Evolutionary conservation across 2,329 filamentous ascomycete species (phyloP), one percentile per base, ranked within the genome.

Genomic region (Colletotrichum lentis): DNA sequence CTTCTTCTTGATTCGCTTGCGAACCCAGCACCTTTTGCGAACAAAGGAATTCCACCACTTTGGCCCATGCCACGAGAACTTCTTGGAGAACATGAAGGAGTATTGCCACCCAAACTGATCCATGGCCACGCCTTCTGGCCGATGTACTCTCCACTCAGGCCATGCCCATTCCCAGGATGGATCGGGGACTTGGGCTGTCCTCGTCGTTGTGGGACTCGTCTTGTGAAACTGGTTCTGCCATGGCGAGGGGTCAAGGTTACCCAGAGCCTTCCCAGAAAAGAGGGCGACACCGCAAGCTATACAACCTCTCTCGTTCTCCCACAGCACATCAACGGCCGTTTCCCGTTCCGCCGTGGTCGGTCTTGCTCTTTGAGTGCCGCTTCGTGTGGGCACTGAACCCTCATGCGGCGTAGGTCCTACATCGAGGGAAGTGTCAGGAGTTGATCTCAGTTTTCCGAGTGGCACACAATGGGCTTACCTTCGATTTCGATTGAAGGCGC

Each of bases 81-180:
- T 83, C 69, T 85, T 88, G 71, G 83, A 83, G 76, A 98, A 99
- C 72, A 92, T 90, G 76, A 97, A 94, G 18, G 93, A 96, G 79
- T 99, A 99, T 76, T 97, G 91, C 96, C 96, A 99, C 3, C 96
- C 96, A 70, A 95, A 92, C 70, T 95, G 91, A 74, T 98, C 96
- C 44, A 79, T 73, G 27, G 75, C 62, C 12, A 92, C 89, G 67
- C 91, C 90, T 2, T 91, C 87, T 82, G 95, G 93, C 86, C 93
- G 82, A 67, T 87, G 85, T 72, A 91, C 74, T 35, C 81, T 83
- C 89, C 88, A 91, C 59, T 88, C 87, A 2, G 87, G 83, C 87
- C 88, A 90, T 1, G 81, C 88, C 96, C 96, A 99, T 76, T 93
- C 89, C 96, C 96, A 99, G 70, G 90, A 93, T 6, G 96, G 96